A percentile compares a stretch with the other conserved stretches of the same genome.
These are phyloP conservation scores for Auricularia heimuer DNA, from an alignment of 768 basidiomycete species.

Conservation along the genomic window DNA sequence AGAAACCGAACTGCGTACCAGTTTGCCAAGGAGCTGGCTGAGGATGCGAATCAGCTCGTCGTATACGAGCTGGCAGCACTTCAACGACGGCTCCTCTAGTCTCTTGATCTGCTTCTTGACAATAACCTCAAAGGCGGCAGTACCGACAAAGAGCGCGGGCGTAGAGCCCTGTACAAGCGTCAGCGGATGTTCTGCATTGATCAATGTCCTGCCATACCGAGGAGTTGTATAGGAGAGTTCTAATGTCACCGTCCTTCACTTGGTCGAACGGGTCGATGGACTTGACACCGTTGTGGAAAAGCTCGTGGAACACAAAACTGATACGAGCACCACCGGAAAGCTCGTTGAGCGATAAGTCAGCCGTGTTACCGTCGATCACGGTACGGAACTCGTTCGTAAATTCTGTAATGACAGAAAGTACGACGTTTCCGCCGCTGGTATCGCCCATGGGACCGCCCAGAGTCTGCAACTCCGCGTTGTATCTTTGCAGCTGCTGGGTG, in stretches of 20 bases:
- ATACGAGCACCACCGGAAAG: slow-evolving; percentile 98
- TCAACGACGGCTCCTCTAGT: slow-evolving; percentile 85
- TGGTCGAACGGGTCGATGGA: slow-evolving; percentile 97
- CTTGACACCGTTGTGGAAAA: slow-evolving; percentile 95
- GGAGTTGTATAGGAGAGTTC: slow-evolving; percentile 93
- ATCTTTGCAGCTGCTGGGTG: slow-evolving; percentile 82
- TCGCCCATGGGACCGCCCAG: slow-evolving; percentile 88
- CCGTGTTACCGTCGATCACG: slow-evolving; percentile 94
- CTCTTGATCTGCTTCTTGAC: slow-evolving; percentile 99
- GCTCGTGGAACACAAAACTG: slow-evolving; percentile 96
- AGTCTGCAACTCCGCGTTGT: slow-evolving; percentile 66
- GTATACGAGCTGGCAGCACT: slow-evolving; percentile 92
- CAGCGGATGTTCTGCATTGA: slow-evolving; percentile 26
- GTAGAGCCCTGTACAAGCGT: slow-evolving; percentile 54
- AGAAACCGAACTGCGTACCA: slow-evolving; percentile 40
- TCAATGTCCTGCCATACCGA: slow-evolving; percentile 35
- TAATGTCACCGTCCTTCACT: slow-evolving; percentile 96
- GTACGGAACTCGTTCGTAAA: slow-evolving; percentile 96
- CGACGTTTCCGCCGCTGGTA: slow-evolving; percentile 77
- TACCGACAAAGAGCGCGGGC: slow-evolving; percentile 92
- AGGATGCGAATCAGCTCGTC: slow-evolving; percentile 97
- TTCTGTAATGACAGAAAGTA: slow-evolving; percentile 96
- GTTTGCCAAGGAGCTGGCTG: slow-evolving; percentile 79
- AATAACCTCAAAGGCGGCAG: slow-evolving; percentile 95
- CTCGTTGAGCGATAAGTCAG: slow-evolving; percentile 91